Conservation (phyloP, 805 yeast genomes). For the Kodamaea hsintzibuensis region DNA sequence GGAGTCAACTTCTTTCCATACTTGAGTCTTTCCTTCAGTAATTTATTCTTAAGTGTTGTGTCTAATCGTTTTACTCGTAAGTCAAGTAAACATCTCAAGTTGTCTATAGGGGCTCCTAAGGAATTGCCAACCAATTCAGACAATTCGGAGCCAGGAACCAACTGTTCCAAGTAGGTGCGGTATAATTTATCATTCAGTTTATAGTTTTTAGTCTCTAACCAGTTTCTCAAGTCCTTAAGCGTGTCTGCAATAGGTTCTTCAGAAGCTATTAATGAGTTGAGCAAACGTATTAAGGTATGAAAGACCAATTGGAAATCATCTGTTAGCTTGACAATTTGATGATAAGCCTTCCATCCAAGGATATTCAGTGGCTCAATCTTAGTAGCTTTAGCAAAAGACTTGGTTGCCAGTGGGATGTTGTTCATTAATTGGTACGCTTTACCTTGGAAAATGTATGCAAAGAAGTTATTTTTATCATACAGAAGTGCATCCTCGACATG, state of each 20-base stretch:
- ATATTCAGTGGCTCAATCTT: constrained; percentile 50
- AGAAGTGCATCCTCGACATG: constrained; percentile 56
- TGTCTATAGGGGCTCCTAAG: constrained; percentile 48
- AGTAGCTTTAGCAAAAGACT: constrained; percentile 51
- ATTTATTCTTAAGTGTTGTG: constrained; percentile 36
- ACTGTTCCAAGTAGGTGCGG: constrained; percentile 48
- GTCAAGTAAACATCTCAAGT: constrained; percentile 45
- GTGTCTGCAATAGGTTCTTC: constrained; percentile 51
- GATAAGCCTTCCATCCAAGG: constrained; percentile 81
- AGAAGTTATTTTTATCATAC: constrained; percentile 56
- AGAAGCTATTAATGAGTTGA: constrained; percentile 41
- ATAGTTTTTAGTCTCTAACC: constrained; percentile 38
- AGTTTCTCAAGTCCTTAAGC: constrained; percentile 46
- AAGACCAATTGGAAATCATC: constrained; percentile 49
- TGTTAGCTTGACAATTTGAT: constrained; percentile 42
- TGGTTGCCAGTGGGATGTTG: constrained; percentile 39
- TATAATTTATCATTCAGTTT: constrained; percentile 33
- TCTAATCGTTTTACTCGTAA: constrained; percentile 43
- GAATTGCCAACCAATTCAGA: constrained; percentile 51
- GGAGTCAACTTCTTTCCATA: constrained; percentile 44
- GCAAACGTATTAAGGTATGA: constrained; percentile 44
- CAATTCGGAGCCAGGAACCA: constrained; percentile 57
- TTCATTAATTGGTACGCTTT: constrained; percentile 57
- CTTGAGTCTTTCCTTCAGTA: constrained; percentile 51
- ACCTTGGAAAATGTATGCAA: constrained; percentile 71